Base-by-base conservation (phyloP, 768 basidiomycete species). In the Clathrus columnatus region DNA sequence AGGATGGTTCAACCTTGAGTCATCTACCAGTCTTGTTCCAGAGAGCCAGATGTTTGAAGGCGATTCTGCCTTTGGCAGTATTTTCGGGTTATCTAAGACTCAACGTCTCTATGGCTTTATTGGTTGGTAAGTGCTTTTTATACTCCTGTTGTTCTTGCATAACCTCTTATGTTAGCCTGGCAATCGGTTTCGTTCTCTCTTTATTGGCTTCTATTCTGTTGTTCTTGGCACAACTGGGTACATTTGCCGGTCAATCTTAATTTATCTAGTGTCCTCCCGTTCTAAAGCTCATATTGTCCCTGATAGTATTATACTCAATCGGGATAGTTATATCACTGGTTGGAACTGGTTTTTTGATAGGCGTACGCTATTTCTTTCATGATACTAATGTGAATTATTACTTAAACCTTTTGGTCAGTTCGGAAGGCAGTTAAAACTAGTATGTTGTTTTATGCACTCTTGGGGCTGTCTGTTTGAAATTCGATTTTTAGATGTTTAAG, bases 271-370 rank as follows among this genome's bases (percentile, higher is more conserved):
- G 45, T 48, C 29, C 45, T 50, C 41, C 45, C 43, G 58, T 50
- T 29, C 47, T 41, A 14, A 11, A 3, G 36, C 14, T 4, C 36
- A 23, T 50, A 17, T 44, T 41, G 41, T 2, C 42, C 28, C 44
- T 49, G 27, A 57, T 36, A 17, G 46, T 14, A 14, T 47, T 47
- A 3, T 59, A 94, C 74, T 80, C 78, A 23, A 61, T 94, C 27
- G 93, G 93, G 29, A 88, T 87, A 45, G 69, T 95, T 60, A 69
- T 95, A 56, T 85, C 87, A 14, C 79, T 97, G 50, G 67, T 87
- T 52, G 92, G 91, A 44, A 95, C 92, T 0, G 92, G 92, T 0
- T 95, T 96, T 74, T 71, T 95, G 64, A 82, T 95, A 54, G 90
- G 90, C 58, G 91, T 92, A 68, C 63, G 89, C 75, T 26, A 26